phyloP scores from a whole-genome alignment of 2,329 filamentous ascomycete species.

The Hypoxylon rubiginosum region DNA sequence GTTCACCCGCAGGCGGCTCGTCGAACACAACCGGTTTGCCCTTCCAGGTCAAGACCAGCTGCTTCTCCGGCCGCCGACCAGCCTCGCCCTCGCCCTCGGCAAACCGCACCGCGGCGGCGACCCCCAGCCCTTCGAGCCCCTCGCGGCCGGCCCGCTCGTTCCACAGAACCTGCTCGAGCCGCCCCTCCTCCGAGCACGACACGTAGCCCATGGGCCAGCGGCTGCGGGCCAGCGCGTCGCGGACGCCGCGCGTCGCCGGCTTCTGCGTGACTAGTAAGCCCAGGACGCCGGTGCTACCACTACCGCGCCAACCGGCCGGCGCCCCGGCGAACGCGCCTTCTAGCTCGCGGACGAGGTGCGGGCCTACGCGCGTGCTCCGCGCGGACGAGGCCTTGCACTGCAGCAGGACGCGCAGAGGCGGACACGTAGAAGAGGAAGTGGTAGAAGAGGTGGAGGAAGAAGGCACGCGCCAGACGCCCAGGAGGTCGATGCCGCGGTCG shows the following conservation, averaged over 20 bases:
- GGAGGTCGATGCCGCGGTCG: slow-evolving; percentile 80
- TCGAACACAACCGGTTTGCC: slow-evolving; percentile 54
- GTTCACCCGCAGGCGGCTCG: background rate
- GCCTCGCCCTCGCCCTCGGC: slow-evolving; percentile 34
- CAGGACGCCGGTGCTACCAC: slow-evolving; percentile 71
- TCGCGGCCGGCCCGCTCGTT: slow-evolving; percentile 73
- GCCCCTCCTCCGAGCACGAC: slow-evolving; percentile 70
- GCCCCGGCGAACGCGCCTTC: slow-evolving; percentile 83
- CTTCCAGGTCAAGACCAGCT: slow-evolving; percentile 66
- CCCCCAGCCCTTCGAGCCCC: slow-evolving; percentile 72
- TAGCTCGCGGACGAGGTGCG: slow-evolving; percentile 77
- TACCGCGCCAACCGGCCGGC: slow-evolving; percentile 79
- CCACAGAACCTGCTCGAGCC: slow-evolving; percentile 78
- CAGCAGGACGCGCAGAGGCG: slow-evolving; percentile 62
- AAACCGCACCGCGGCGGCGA: slow-evolving; percentile 63
- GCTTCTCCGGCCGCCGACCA: slow-evolving; percentile 48
- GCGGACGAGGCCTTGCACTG: slow-evolving; percentile 77
- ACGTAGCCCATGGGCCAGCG: slow-evolving; percentile 79
- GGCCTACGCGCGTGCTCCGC: slow-evolving; percentile 60
- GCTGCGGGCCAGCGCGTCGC: slow-evolving; percentile 77
- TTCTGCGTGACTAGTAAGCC: slow-evolving; percentile 78
- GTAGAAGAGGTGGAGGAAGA: slow-evolving; percentile 40
- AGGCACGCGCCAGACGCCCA: slow-evolving; percentile 77
- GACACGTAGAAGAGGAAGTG: no score
- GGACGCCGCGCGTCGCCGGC: slow-evolving; percentile 82